phyloP scores from a whole-genome alignment of 768 basidiomycete genomes.

The Dioszegia hungarica region DNA sequence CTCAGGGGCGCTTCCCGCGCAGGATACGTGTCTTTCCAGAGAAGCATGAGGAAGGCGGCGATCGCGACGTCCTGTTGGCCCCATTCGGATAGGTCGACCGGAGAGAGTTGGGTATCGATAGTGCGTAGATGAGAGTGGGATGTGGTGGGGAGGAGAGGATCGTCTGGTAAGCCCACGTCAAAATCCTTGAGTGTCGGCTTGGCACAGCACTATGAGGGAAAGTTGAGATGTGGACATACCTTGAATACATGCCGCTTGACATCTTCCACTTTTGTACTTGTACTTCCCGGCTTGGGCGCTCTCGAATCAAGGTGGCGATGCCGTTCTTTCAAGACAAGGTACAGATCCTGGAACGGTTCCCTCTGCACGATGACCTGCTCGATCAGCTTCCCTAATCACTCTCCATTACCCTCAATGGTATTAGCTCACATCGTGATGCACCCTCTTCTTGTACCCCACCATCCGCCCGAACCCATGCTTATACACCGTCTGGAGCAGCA shows the following conservation, averaged over 20 bases:
- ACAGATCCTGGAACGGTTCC: constrained; percentile 82
- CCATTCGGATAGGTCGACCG: constrained; percentile 30
- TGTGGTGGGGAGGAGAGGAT: constrained; percentile 8
- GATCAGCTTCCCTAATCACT: too few species aligned
- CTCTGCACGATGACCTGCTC: constrained; percentile 63
- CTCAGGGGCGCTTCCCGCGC: constrained; percentile 17
- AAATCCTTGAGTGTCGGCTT: background rate
- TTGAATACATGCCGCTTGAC: constrained; percentile 48
- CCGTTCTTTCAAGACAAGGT: constrained; percentile 76
- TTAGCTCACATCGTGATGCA: constrained; percentile 63
- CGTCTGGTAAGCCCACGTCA: constrained; percentile 18
- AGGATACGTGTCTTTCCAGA: constrained; percentile 75
- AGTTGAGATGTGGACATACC: constrained; percentile 36
- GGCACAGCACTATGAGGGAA: background rate
- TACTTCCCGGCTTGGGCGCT: constrained; percentile 21
- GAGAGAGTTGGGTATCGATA: background rate
- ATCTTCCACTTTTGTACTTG: constrained; percentile 38
- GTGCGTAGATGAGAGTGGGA: background rate
- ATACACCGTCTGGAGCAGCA: constrained; percentile 74
- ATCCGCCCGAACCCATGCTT: constrained; percentile 83
- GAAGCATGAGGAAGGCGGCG: constrained; percentile 81
- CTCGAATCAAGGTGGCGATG: constrained; percentile 62
- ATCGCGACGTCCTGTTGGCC: constrained; percentile 79
- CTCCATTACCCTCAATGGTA: too few species aligned
- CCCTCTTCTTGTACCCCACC: constrained; percentile 79